Base-by-base conservation (phyloP, 2,329 filamentous ascomycete genomes). In the Calonectria hongkongensis region DNA sequence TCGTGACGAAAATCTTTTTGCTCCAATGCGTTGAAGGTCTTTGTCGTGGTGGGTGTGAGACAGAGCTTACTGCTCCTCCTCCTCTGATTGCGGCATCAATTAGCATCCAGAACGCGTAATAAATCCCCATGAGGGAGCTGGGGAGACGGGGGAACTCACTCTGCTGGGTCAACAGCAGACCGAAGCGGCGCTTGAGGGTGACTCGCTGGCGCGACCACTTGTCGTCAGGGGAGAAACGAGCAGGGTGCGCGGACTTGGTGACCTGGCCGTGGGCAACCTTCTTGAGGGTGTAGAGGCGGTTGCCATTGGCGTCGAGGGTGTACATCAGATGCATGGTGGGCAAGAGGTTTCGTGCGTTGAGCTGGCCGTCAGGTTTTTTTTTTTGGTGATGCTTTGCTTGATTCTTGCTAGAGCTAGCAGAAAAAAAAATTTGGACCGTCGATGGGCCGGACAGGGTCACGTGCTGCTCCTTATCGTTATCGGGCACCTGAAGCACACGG, bases 151-250 rank as follows among this genome's bases (percentile, higher is more conserved):
- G 30, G 9, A 27, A 87, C 87, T 76, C 76, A 90, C 89, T 88
- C 84, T 88, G 93, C 89, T 98, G 95, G 67, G 94, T 97, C 84
- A 98, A 87, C 74, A 98, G 91, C 76, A 98, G 89, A 62, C 93
- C 93, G 83, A 98, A 98, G 82, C 97, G 91, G 88, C 94, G 95
- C 93, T 98, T 98, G 81, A 98, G 90, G 25, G 95, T 97, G 63
- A 98, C 95, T 80, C 97, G 92, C 88, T 98, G 96, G 83, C 95
- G 94, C 82, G 95, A 98, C 91, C 97, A 98, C 90, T 98, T 98
- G 90, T 99, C 97, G 87, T 99, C 97, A 76, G 97, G 97, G 58
- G 95, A 98, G 89, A 98, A 99, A 79, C 97, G 91, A 51, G 97
- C 97, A 58, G 97, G 96, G 88, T 98, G 96, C 70, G 97, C 97